These are phyloP conservation scores for Lasiodiplodia sp. DNA, from an alignment of 2,329 filamentous ascomycete species.

Conservation along the genomic window DNA sequence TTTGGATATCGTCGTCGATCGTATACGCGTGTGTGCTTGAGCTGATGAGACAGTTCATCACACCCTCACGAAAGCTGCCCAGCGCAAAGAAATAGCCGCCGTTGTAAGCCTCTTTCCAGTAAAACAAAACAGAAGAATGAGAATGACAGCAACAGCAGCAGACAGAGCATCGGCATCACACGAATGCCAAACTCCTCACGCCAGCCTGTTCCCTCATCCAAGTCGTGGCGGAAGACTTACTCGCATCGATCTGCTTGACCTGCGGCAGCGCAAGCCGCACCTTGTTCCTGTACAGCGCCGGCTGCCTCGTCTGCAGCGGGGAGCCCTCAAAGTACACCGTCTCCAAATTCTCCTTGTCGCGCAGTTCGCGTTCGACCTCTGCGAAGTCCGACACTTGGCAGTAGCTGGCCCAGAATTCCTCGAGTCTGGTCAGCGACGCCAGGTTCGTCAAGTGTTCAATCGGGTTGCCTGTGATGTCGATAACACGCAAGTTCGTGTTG, in stretches of 20 bases:
- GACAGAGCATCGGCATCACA: constrained; percentile 2
- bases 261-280: constrained; percentile 86
- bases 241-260: constrained; percentile 93
- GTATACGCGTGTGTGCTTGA: not conserved
- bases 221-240: constrained; percentile 10
- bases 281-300: constrained; percentile 94
- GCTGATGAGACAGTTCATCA: constrained; percentile 1
- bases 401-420: constrained; percentile 95
- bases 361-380: constrained; percentile 80
- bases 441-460: constrained; percentile 78
- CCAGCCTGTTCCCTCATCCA: not conserved
- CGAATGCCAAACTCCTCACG: constrained; percentile 2
- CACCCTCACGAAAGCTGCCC: constrained; percentile 26
- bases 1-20: constrained; percentile 6
- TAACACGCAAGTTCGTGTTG: constrained; percentile 66
- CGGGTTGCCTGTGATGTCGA: constrained; percentile 91
- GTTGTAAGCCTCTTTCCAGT: not conserved
- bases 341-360: constrained; percentile 78
- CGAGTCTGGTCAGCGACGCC: constrained; percentile 71
- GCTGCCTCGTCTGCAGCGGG: constrained; percentile 78
- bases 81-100: not conserved
- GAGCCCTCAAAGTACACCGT: constrained; percentile 98
- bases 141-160: not conserved
- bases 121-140: not conserved
- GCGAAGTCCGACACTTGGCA: constrained; percentile 81